Evolutionary conservation across 352 stramenopile genomes (phyloP).

Genomic region (Phytophthora macrochlamydospora): DNA sequence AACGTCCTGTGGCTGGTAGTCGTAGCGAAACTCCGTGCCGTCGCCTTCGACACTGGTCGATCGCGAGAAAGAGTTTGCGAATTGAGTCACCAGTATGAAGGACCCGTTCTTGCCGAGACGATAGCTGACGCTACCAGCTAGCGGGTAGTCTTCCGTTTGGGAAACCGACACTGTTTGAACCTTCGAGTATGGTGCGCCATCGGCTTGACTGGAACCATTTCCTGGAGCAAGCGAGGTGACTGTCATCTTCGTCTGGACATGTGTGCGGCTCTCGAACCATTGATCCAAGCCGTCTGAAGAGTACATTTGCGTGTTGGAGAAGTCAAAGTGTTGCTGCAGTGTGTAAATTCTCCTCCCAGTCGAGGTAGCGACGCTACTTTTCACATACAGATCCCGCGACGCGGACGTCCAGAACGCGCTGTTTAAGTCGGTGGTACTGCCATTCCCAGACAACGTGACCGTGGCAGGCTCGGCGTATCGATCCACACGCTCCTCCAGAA

Average conservation of each 20-base stretch:
- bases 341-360: conserved; percentile 61
- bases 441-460: conserved; percentile 8
- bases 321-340: conserved; percentile 50
- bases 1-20: conserved; percentile 20
- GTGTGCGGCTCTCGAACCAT: conserved; percentile 46
- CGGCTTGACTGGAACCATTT: conserved; percentile 1
- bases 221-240: conserved; percentile 25
- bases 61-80: conserved; percentile 51
- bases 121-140: conserved; percentile 56
- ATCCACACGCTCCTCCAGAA: conserved; percentile 38
- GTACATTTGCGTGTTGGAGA: conserved; percentile 60
- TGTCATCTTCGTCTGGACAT: conserved; percentile 40
- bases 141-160: conserved; percentile 54
- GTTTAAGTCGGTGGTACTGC: conserved; percentile 30
- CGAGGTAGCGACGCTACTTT: conserved; percentile 61
- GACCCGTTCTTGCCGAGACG: conserved; percentile 33
- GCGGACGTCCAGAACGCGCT: conserved; percentile 56
- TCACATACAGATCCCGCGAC: conserved; percentile 44
- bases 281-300: conserved; percentile 48
- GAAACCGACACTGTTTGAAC: conserved; percentile 28
- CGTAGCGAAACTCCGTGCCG: conserved; percentile 14
- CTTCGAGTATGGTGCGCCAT: conserved; percentile 3
- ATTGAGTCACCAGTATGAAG: conserved; percentile 50
- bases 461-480: conserved; percentile 23
- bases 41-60: conserved; percentile 23